phyloP scores from a whole-genome alignment of 139 green algal genomes.

The Asterochloris sp. region DNA sequence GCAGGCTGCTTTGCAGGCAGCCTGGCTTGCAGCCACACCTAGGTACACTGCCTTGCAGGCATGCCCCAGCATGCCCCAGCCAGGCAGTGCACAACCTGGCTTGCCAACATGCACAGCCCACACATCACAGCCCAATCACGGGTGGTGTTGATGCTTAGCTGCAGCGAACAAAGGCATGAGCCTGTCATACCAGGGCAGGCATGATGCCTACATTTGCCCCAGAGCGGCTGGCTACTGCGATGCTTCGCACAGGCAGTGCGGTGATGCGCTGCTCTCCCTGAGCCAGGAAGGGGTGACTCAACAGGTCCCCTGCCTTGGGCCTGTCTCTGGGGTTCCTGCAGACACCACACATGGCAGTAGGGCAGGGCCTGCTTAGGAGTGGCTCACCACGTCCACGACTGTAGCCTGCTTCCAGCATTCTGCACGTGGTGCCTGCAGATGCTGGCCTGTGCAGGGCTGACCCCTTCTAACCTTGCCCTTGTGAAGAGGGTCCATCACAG shows the following conservation, averaged over 20 bases:
- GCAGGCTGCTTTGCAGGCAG: background rate
- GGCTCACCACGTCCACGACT: background rate
- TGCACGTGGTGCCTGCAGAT: background rate
- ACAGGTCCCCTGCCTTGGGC: conserved; percentile 14
- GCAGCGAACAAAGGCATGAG: no score
- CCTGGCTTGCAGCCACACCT: background rate
- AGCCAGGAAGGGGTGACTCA: conserved; percentile 25
- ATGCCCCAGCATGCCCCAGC: no score
- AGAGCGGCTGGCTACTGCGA: background rate
- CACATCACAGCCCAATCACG: background rate
- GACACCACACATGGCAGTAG: background rate
- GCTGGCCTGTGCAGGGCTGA: background rate
- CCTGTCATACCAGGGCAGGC: background rate
- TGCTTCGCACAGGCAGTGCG: background rate
- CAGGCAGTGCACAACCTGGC: no score
- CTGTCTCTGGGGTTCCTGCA: conserved; percentile 16
- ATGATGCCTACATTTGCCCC: background rate
- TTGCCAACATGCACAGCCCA: background rate
- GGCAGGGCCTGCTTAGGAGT: background rate
- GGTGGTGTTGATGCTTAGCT: background rate
- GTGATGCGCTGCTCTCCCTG: conserved; percentile 1
- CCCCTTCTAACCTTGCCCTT: background rate
- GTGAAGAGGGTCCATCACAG: background rate
- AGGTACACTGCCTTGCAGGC: background rate
- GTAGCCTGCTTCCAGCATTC: background rate